A percentile compares a stretch with the other conserved stretches of the same genome.
Evolutionary conservation across 1,284 basidiomycete genomes (phyloP).

Genomic region (Rhodotorula sp.): DNA sequence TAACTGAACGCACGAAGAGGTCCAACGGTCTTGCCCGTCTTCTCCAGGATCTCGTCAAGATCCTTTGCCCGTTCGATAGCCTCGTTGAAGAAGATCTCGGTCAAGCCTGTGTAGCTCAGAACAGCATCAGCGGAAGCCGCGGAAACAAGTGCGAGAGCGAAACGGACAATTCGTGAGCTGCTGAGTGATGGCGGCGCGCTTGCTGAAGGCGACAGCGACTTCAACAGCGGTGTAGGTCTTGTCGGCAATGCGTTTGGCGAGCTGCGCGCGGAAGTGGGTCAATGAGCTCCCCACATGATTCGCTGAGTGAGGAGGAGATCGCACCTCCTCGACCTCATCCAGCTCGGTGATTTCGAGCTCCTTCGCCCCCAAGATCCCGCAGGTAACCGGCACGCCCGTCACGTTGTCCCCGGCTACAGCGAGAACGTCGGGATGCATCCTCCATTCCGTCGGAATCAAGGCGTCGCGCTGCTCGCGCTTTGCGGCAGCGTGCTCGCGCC

Average conservation of each 20-base stretch:
- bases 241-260: slow-evolving; percentile 45
- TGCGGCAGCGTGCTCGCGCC: background rate
- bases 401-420: background rate
- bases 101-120: background rate
- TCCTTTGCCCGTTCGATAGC: slow-evolving; percentile 60
- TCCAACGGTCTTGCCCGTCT: slow-evolving; percentile 50
- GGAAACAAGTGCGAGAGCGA: slow-evolving; percentile 33
- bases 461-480: background rate
- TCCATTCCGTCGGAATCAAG: slow-evolving; percentile 10
- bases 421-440: background rate
- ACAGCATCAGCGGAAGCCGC: fast-evolving
- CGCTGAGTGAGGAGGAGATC: background rate
- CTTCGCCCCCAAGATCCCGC: background rate
- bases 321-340: slow-evolving; percentile 31
- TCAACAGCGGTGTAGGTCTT: slow-evolving; percentile 44
- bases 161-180: slow-evolving; percentile 40
- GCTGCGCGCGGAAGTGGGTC: slow-evolving; percentile 19
- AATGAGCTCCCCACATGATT: background rate
- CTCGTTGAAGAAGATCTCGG: slow-evolving; percentile 47
- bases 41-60: slow-evolving; percentile 59
- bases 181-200: slow-evolving; percentile 47
- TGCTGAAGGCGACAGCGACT: slow-evolving; percentile 45
- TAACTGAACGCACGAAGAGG: slow-evolving; percentile 46
- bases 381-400: background rate
- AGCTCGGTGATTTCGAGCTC: slow-evolving; percentile 25